Evolutionary conservation across 495 filamentous ascomycete genomes (phyloP), one percentile per base, ranked within the genome.

Genomic region (Antarctomyces pellizariae): DNA sequence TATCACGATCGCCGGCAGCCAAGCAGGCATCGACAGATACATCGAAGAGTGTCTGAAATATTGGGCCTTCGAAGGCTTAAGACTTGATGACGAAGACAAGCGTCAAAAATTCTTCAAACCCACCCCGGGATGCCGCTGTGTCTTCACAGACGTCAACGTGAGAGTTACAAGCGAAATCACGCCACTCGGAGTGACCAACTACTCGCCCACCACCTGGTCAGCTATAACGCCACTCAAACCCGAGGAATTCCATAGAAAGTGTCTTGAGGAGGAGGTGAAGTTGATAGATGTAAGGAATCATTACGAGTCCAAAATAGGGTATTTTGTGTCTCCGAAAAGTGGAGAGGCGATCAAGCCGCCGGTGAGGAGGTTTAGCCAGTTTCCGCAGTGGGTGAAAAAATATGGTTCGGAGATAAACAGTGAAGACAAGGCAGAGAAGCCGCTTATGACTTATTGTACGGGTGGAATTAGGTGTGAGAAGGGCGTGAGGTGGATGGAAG

Each of bases 381-480:
- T 34, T 34, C 40, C 40, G 2, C 27, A 31, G 12, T 43, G 32
- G 25, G 39, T 39, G 7, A 30, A 22, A 28, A 33, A 18, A 16
- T 18, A 20, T n/a, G 19, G 33, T 16, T 15, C 25, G 18, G 25
- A 15, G 7, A 12, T 7, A 25, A 21, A 28, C 5, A 18, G 24
- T 10, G 16, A 21, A 18, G 14, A 13, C 5, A 11, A 12, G 12
- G 22, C 34, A 11, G 33, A 22, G 14, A 39, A 26, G 11, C 26
- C 33, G 15, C 28, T 36, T 13, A 25, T 43, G 16, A 38, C 40
- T 1, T 43, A 37, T 21, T 43, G 40, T 17, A 43, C 40, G 0
- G 40, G 40, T 13, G 40, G 40, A 2, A 40, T 43, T 8, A 18
- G 40, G 11, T 43, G 40, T 20, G 40, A 43, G 23, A 43, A 43